Conservation (phyloP, 2,329 filamentous ascomycete species). For the Fusarium ambrosium region DNA sequence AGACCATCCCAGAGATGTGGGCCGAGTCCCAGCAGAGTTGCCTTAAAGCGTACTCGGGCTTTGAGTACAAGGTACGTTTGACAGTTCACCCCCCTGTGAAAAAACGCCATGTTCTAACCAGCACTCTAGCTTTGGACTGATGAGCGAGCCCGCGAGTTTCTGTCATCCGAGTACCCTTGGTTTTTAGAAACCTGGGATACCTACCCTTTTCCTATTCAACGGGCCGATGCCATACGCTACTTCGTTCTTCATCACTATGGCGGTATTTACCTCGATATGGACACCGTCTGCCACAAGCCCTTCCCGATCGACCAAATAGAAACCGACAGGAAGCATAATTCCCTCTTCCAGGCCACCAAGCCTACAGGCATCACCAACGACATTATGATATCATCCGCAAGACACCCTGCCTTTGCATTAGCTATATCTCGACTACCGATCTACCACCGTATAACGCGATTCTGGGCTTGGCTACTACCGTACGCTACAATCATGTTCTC, state of each 20-base stretch:
- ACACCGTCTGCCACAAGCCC: constrained; percentile 45
- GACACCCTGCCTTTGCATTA: constrained; percentile 80
- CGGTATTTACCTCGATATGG: constrained; percentile 77
- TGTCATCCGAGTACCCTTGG: constrained; percentile 77
- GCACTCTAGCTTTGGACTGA: constrained; percentile 77
- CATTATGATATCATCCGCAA: constrained; percentile 78
- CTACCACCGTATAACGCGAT: constrained; percentile 69
- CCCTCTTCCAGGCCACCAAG: constrained; percentile 61
- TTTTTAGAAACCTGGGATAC: constrained; percentile 77
- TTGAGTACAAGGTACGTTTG: constrained; percentile 75
- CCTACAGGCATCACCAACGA: constrained; percentile 87
- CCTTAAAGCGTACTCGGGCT: constrained; percentile 74
- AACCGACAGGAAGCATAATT: constrained; percentile 25
- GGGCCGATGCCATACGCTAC: constrained; percentile 79
- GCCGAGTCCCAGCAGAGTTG: constrained; percentile 74
- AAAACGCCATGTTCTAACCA: neutral
- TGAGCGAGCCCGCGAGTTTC: constrained; percentile 74
- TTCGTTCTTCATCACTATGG: constrained; percentile 79
- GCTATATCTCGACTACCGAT: constrained; percentile 73
- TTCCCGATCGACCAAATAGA: constrained; percentile 43
- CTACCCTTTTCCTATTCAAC: constrained; percentile 78
- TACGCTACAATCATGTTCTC: constrained; percentile 87
- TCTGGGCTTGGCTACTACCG: constrained; percentile 71
- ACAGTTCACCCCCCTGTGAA: neutral
- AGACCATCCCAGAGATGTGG: constrained; percentile 77